Percentiles rank a stretch among this genome's conserved stretches.
Evolutionary conservation across 495 filamentous ascomycete genomes (phyloP).

Genomic region (Filosporella fistucella): DNA sequence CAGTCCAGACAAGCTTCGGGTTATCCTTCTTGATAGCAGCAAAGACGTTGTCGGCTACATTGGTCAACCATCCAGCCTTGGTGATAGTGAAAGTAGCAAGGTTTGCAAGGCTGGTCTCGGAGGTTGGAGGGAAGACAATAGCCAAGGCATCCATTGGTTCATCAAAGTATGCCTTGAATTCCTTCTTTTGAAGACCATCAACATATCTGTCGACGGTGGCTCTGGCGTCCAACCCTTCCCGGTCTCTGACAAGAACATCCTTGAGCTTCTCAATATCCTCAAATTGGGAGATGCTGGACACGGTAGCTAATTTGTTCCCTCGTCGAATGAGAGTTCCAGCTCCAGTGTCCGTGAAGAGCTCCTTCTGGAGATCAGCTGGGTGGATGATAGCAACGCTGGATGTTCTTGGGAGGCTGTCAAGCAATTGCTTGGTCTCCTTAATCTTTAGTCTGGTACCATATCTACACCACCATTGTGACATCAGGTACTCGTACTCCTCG

Average conservation of each 20-base stretch:
- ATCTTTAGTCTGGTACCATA: constrained; percentile 97
- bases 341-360: constrained; percentile 93
- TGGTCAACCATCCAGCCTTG: constrained; percentile 92
- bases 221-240: constrained; percentile 77
- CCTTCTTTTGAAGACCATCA: constrained; percentile 64
- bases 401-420: constrained; percentile 79
- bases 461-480: constrained; percentile 94
- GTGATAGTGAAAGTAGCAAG: constrained; percentile 93
- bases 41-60: constrained; percentile 97
- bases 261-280: constrained; percentile 72
- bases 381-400: constrained; percentile 98
- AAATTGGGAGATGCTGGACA: constrained; percentile 71
- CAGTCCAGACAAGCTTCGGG: constrained; percentile 92
- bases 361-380: constrained; percentile 89
- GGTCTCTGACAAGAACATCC: constrained; percentile 77
- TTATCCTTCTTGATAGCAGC: constrained; percentile 89
- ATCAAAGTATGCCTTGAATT: constrained; percentile 93
- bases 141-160: constrained; percentile 94
- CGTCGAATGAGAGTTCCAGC: constrained; percentile 92
- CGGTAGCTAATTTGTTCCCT: constrained; percentile 83
- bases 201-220: constrained; percentile 85
- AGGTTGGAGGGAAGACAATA: constrained; percentile 75
- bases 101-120: constrained; percentile 55
- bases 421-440: constrained; percentile 93
- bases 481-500: constrained; percentile 92